Evolutionary conservation across 441 rosid species (phyloP).

Genomic region (Jatropha podagrica): DNA sequence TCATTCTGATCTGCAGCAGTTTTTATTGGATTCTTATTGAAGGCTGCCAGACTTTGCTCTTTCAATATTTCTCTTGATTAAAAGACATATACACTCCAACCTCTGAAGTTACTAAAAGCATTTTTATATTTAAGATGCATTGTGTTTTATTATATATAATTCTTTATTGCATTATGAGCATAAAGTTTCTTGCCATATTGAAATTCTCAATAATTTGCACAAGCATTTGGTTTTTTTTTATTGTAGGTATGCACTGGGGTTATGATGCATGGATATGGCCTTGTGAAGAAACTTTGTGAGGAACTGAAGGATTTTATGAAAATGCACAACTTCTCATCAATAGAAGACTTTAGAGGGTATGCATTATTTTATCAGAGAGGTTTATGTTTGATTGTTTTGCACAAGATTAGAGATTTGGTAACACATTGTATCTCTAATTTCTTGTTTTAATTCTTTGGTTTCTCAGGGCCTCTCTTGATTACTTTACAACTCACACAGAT

Average conservation of each 20-base stretch:
- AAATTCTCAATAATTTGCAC: not conserved
- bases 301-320: constrained; percentile 90
- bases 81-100: not conserved
- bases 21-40: not conserved
- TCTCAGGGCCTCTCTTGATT: constrained; percentile 67
- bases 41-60: not conserved
- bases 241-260: constrained; percentile 92
- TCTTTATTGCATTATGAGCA: not conserved
- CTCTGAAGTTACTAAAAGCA: not conserved
- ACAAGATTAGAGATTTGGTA: not conserved
- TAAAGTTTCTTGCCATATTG: not conserved
- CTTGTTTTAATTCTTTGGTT: not conserved
- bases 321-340: constrained; percentile 70
- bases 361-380: constrained; percentile 11
- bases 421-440: not conserved
- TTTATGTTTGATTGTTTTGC: not conserved
- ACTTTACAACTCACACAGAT: constrained; percentile 91
- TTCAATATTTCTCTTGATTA: not conserved
- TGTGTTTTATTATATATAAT: not conserved
- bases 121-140: not conserved
- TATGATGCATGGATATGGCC: constrained; percentile 95
- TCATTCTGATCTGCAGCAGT: not conserved
- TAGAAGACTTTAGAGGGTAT: constrained; percentile 96
- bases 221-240: not conserved
- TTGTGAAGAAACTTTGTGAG: constrained; percentile 72